Conservation (phyloP, 352 stramenopile species). For the Globisporangium iwayamae region DNA sequence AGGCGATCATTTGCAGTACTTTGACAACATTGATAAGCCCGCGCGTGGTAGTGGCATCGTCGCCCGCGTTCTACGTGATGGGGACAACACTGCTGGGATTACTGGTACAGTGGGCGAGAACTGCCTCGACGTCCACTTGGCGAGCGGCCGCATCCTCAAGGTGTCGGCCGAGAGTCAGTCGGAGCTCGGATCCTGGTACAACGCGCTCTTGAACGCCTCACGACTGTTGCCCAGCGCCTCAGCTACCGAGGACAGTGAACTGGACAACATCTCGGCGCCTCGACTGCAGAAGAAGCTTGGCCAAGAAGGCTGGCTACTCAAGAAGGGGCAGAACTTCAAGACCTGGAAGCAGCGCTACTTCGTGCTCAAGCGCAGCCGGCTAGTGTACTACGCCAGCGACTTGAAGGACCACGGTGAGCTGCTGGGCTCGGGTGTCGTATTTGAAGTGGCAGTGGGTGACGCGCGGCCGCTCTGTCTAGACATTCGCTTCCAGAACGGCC, state of each 20-base stretch:
- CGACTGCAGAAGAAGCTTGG: constrained; percentile 12
- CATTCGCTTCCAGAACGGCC: constrained; percentile 73
- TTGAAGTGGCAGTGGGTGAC: constrained; percentile 52
- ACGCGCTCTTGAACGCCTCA: constrained; percentile 24
- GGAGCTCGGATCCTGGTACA: constrained; percentile 55
- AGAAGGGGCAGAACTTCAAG: constrained; percentile 81
- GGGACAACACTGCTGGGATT: constrained; percentile 10
- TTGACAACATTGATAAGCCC: constrained; percentile 38
- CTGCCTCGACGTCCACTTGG: constrained; percentile 39
- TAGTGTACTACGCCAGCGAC: constrained; percentile 53
- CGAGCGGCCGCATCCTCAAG: constrained; percentile 44
- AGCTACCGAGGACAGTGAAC: constrained; percentile 1
- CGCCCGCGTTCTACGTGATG: constrained; percentile 37
- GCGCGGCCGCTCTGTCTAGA: constrained; percentile 61
- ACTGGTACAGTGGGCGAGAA: constrained; percentile 13
- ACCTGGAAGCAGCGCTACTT: constrained; percentile 85
- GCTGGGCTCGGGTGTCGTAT: constrained; percentile 62
- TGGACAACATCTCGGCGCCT: background rate
- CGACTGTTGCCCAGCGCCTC: constrained; percentile 8
- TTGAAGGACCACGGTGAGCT: constrained; percentile 29
- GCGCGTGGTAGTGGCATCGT: constrained; percentile 42
- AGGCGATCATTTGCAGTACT: constrained; percentile 47
- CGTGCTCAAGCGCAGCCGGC: constrained; percentile 51
- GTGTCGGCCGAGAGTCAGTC: constrained; percentile 37
- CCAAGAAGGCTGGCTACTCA: constrained; percentile 62